Evolutionary conservation across 2,329 filamentous ascomycete species (phyloP).

Genomic region (Claviceps africana): DNA sequence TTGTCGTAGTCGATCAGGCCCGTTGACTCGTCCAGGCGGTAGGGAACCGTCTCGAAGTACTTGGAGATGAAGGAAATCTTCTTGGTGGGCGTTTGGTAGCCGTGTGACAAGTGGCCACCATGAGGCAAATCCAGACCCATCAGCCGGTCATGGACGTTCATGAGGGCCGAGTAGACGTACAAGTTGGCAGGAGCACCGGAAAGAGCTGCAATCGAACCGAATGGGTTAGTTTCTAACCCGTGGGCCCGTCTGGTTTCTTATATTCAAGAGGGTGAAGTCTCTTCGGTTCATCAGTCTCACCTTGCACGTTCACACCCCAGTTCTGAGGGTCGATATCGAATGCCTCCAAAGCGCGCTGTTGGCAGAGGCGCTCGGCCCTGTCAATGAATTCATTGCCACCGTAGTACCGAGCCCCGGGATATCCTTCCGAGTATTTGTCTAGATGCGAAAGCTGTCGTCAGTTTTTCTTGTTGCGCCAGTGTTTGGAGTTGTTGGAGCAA

Average conservation of each 20-base stretch:
- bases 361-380: slow-evolving; percentile 75
- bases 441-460: background rate
- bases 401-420: slow-evolving; percentile 91
- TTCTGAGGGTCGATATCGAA: slow-evolving; percentile 72
- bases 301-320: slow-evolving; percentile 95
- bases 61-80: slow-evolving; percentile 98
- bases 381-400: slow-evolving; percentile 96
- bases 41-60: slow-evolving; percentile 96
- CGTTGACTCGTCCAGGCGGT: slow-evolving; percentile 78
- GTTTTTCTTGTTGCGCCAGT: background rate
- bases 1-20: slow-evolving; percentile 91
- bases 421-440: slow-evolving; percentile 98
- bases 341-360: slow-evolving; percentile 75
- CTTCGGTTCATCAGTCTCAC: slow-evolving; percentile 31
- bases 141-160: slow-evolving; percentile 83
- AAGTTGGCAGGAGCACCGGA: slow-evolving; percentile 64
- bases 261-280: background rate
- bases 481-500: background rate
- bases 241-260: background rate
- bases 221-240: background rate
- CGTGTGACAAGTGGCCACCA: slow-evolving; percentile 89
- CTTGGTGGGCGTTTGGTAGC: slow-evolving; percentile 86
- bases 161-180: slow-evolving; percentile 89
- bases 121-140: slow-evolving; percentile 97
- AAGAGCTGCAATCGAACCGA: slow-evolving; percentile 41